phyloP scores from a whole-genome alignment of 768 basidiomycete species.

The Suillus lakei region DNA sequence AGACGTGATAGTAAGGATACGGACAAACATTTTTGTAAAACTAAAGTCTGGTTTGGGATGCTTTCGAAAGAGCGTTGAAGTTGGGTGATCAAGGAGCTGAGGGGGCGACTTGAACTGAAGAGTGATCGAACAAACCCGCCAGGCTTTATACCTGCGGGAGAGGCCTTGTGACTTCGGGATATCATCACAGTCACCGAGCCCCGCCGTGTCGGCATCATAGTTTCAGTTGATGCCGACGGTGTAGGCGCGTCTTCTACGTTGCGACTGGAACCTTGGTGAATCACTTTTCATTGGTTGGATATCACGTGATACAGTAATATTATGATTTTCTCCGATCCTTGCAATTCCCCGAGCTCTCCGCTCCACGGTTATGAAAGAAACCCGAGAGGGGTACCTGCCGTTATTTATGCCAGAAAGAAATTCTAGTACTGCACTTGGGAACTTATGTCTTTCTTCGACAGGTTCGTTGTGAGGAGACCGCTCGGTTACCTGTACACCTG shows the following conservation, averaged over 20 bases:
- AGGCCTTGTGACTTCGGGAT: conserved; percentile 1
- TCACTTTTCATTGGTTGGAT: neutral
- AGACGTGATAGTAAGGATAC: conserved; percentile 21
- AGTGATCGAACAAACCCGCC: neutral
- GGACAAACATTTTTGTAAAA: conserved; percentile 25
- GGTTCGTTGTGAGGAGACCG: neutral
- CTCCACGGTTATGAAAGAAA: neutral
- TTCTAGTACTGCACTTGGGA: neutral
- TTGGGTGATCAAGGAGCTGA: neutral
- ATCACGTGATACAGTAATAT: neutral
- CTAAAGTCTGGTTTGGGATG: neutral
- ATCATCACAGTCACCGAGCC: neutral
- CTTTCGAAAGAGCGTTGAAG: conserved; percentile 1
- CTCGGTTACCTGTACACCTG: neutral
- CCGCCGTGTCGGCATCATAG: neutral
- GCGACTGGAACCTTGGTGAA: neutral
- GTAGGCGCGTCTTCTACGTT: neutral
- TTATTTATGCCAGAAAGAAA: neutral
- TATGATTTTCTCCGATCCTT: neutral
- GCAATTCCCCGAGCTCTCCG: neutral
- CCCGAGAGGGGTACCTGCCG: neutral
- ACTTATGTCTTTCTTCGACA: neutral
- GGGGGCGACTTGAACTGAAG: conserved; percentile 4
- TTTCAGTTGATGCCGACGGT: neutral
- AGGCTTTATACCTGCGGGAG: conserved; percentile 1